Base-by-base conservation (phyloP, 176 grass and related monocot genomes). In the Paspalum notatum region DNA sequence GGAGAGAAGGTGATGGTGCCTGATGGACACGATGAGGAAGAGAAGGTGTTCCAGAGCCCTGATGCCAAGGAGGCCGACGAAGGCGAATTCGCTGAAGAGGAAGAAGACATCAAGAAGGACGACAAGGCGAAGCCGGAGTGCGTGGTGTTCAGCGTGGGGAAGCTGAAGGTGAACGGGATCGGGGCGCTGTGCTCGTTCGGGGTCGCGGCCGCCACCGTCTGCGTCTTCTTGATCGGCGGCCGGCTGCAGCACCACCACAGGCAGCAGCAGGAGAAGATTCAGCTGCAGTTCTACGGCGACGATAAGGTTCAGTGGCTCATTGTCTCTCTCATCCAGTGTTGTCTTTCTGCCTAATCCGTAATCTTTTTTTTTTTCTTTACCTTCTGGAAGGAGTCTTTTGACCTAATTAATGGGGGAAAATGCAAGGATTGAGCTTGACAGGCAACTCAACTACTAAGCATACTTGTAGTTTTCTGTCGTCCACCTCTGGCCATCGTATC, bases 131-230 rank as follows among this genome's bases (percentile, higher is more conserved):
- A 39, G 5, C 65, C 72, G 12, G 82, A 91, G 20, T 87, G 81
- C 73, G 25, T 90, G 37, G 85, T 89, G 32, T 91, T 87, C 74
- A 80, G 68, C 9, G 67, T 85, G 16, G 85, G 96, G 85, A 89
- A 87, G 70, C 84, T 91, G 64, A 87, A 84, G 71, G 71, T 95
- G 74, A 83, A 88, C 12, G 90, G 92, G 32, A 87, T 98, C 24
- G 88, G 93, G 6, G 90, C 90, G 16, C 85, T 99, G 26, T 99
- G 93, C 85, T 95, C 93, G 25, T 78, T 95, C 3, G 96, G 92
- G 3, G 78, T 94, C 8, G 90, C 90, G 4, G 91, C 90, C 0
- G 90, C 92, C 24, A 87, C 95, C 74, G 75, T 95, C 27, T 95
- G 83, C 82, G 65, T 95, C 66, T 93, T 90, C 71, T 71, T 91